Conservation (phyloP, 257 asterid genomes). For the Plantago major region DNA sequence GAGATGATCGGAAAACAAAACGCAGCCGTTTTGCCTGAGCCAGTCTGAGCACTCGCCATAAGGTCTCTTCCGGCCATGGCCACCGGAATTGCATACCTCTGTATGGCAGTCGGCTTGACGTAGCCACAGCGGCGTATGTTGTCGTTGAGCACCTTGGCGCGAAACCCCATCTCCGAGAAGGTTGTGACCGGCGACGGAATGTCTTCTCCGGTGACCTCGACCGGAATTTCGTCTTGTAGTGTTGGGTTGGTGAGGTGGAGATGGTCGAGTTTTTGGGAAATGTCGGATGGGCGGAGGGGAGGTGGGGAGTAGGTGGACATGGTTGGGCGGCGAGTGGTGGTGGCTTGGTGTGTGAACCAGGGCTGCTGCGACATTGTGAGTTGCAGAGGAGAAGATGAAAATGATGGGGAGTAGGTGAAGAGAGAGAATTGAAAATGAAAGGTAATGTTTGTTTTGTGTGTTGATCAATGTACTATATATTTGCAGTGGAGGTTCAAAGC, state of each 20-base stretch:
- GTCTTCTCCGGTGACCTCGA: slow-evolving; percentile 51
- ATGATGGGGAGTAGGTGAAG: neutral
- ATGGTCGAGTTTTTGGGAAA: slow-evolving; percentile 28
- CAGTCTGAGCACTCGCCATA: slow-evolving; percentile 90
- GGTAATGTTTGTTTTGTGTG: too few relatives aligned
- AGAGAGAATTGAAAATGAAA: neutral
- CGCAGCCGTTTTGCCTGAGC: slow-evolving; percentile 87
- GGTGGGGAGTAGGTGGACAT: slow-evolving; percentile 36
- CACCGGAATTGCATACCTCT: slow-evolving; percentile 63
- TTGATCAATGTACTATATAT: too few relatives aligned
- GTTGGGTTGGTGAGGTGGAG: slow-evolving; percentile 15
- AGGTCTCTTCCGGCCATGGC: slow-evolving; percentile 68
- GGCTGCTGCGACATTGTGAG: slow-evolving; percentile 23
- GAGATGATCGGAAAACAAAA: slow-evolving; percentile 70
- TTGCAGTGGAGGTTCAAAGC: too few relatives aligned
- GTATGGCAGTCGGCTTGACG: slow-evolving; percentile 68
- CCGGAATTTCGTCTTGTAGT: slow-evolving; percentile 25
- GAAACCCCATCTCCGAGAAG: slow-evolving; percentile 45
- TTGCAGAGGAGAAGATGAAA: neutral
- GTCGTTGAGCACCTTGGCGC: slow-evolving; percentile 28
- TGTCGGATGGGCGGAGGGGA: slow-evolving; percentile 32
- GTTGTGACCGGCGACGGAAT: slow-evolving; percentile 55
- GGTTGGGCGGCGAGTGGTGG: slow-evolving; percentile 19
- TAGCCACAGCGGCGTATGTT: slow-evolving; percentile 59
- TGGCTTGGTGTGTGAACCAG: slow-evolving; percentile 28